These are phyloP conservation scores for Phytophthora aleatoria DNA, from an alignment of 352 stramenopile species.

Conservation along the genomic window DNA sequence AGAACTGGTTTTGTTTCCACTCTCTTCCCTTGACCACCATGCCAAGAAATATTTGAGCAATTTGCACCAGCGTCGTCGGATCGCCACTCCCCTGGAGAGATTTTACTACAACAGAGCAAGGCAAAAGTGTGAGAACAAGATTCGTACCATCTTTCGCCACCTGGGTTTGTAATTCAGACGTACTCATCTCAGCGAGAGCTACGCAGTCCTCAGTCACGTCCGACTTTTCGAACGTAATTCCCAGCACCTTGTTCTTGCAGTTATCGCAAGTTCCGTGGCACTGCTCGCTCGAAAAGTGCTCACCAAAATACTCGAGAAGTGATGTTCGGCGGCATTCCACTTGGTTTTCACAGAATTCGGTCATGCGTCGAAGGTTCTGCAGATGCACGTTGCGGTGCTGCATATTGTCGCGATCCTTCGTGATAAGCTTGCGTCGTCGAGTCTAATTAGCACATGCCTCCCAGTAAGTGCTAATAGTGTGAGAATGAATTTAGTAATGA, in stretches of 20 bases:
- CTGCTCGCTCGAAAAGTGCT: slow-evolving; percentile 79
- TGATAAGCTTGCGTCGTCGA: slow-evolving; percentile 74
- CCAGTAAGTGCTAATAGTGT: slow-evolving; percentile 1
- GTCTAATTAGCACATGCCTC: slow-evolving; percentile 35
- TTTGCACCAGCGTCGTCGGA: slow-evolving; percentile 72
- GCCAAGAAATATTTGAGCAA: slow-evolving; percentile 76
- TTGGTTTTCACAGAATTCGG: slow-evolving; percentile 90
- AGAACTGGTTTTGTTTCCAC: slow-evolving; percentile 68
- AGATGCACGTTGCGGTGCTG: slow-evolving; percentile 84
- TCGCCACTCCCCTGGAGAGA: slow-evolving; percentile 62
- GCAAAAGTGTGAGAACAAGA: neutral
- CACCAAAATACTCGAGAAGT: slow-evolving; percentile 89
- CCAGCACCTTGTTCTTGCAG: slow-evolving; percentile 81
- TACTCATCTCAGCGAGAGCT: slow-evolving; percentile 64
- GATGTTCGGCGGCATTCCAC: slow-evolving; percentile 84
- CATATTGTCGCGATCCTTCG: slow-evolving; percentile 80
- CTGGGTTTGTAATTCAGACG: slow-evolving; percentile 8
- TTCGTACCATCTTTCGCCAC: neutral
- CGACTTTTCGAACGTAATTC: slow-evolving; percentile 68
- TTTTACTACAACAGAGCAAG: slow-evolving; percentile 48
- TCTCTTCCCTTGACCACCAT: slow-evolving; percentile 70
- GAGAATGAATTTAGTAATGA: neutral
- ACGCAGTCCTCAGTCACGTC: slow-evolving; percentile 83
- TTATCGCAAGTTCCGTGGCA: slow-evolving; percentile 87
- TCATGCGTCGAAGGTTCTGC: slow-evolving; percentile 83